Conservation (phyloP, 2,329 filamentous ascomycete species). For the Neophaeococcomyces aloes region DNA sequence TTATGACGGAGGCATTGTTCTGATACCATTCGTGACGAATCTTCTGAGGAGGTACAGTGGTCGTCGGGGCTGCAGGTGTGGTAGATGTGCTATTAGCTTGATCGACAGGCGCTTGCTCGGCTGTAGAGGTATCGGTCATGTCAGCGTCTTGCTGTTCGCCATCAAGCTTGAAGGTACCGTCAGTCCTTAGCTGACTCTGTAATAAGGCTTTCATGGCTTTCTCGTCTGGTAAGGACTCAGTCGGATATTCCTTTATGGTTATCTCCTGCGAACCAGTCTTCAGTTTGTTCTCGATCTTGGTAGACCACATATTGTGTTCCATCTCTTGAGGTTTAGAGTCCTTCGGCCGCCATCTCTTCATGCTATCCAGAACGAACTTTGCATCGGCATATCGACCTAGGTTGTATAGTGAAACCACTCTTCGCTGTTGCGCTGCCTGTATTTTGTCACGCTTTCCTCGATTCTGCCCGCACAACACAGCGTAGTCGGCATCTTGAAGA, state of each 20-base stretch:
- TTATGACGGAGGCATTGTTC: conserved; percentile 47
- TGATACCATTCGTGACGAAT: conserved; percentile 63
- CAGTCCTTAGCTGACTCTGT: conserved; percentile 23
- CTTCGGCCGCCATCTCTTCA: conserved; percentile 44
- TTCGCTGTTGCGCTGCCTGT: conserved; percentile 68
- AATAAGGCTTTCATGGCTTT: conserved; percentile 29
- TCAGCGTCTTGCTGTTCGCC: conserved; percentile 8
- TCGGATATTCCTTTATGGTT: conserved; percentile 45
- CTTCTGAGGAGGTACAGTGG: conserved; percentile 42
- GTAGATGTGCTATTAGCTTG: neutral
- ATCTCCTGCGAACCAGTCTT: conserved; percentile 36
- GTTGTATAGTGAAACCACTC: conserved; percentile 62
- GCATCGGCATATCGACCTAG: conserved; percentile 65
- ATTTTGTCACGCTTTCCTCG: conserved; percentile 68
- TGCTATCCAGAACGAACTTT: conserved; percentile 54
- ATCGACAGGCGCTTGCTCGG: conserved; percentile 1
- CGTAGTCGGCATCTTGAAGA: conserved; percentile 58
- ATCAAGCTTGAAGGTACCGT: conserved; percentile 14
- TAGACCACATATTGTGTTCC: conserved; percentile 43
- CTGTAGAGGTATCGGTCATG: neutral
- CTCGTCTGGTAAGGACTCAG: conserved; percentile 34
- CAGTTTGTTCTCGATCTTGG: conserved; percentile 45
- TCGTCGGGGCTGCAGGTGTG: conserved; percentile 10
- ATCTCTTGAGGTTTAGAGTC: conserved; percentile 28
- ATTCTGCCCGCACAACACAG: conserved; percentile 50